Conservation (phyloP, 768 basidiomycete genomes). For the Suillus spraguei region DNA sequence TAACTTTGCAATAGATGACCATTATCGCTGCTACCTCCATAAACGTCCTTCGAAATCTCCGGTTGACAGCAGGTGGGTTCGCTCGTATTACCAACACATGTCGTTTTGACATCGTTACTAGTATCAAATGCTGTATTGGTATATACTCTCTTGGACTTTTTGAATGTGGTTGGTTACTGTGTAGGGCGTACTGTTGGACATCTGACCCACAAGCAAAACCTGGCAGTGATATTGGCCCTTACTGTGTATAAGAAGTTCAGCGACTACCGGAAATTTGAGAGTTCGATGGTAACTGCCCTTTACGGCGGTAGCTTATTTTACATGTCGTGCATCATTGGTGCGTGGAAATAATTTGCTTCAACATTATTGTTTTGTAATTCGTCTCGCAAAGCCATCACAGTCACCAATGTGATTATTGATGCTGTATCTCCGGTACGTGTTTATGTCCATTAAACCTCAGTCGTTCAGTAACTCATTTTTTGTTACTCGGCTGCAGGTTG, state of each 20-base stretch:
- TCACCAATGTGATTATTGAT: conserved; percentile 14
- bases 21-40: too few species aligned
- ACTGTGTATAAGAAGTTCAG: conserved; percentile 3
- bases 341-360: not conserved
- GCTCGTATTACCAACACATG: too few species aligned
- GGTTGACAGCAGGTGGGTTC: too few species aligned
- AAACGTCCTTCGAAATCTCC: too few species aligned
- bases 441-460: too few species aligned
- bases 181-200: not conserved
- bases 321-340: conserved; percentile 19
- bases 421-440: conserved; percentile 12
- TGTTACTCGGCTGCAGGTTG: too few species aligned
- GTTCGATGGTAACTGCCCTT: not conserved
- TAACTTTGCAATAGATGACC: too few species aligned
- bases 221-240: conserved; percentile 1
- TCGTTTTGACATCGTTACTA: too few species aligned
- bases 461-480: too few species aligned
- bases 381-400: not conserved
- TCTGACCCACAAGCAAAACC: not conserved
- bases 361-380: not conserved
- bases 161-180: not conserved
- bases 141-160: too few species aligned
- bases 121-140: too few species aligned
- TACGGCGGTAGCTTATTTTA: conserved; percentile 23
- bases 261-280: conserved; percentile 3